phyloP scores from a whole-genome alignment of 179 eudicot genomes.

The Drosera spatulata region DNA sequence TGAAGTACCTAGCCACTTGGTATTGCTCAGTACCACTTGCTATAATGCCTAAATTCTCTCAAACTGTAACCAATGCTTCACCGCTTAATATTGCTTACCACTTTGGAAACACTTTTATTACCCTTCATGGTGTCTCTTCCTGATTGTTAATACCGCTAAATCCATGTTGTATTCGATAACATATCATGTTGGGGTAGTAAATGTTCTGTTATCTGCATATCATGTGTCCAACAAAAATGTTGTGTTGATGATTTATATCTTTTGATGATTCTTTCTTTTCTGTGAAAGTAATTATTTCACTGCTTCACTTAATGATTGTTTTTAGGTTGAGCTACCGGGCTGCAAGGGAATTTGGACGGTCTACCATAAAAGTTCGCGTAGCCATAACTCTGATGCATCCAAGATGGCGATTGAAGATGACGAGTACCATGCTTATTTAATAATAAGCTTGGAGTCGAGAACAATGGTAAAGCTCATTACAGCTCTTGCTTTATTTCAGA shows the following conservation, averaged over 20 bases:
- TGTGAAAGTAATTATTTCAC: neutral
- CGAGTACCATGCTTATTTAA: constrained; percentile 93
- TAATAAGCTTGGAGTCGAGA: constrained; percentile 82
- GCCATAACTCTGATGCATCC: constrained; percentile 60
- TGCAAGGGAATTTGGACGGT: constrained; percentile 99
- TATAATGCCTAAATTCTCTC: no score
- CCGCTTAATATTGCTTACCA: no score
- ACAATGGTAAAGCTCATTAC: constrained; percentile 60
- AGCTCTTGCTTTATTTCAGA: neutral
- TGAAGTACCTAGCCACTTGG: no score
- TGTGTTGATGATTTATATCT: neutral
- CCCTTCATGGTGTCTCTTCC: no score
- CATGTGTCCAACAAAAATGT: neutral
- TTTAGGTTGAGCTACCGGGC: constrained; percentile 76
- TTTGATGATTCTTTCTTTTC: neutral
- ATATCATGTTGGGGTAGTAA: no score
- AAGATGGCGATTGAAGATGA: constrained; percentile 69
- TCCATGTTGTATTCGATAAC: no score
- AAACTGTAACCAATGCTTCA: no score
- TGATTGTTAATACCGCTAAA: no score
- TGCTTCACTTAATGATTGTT: constrained; percentile 5
- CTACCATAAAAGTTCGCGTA: constrained; percentile 86
- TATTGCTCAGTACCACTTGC: no score
- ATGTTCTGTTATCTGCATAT: neutral
- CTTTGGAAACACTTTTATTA: no score